phyloP scores from a whole-genome alignment of 345 rosid species.

The Lepidium aucheri region DNA sequence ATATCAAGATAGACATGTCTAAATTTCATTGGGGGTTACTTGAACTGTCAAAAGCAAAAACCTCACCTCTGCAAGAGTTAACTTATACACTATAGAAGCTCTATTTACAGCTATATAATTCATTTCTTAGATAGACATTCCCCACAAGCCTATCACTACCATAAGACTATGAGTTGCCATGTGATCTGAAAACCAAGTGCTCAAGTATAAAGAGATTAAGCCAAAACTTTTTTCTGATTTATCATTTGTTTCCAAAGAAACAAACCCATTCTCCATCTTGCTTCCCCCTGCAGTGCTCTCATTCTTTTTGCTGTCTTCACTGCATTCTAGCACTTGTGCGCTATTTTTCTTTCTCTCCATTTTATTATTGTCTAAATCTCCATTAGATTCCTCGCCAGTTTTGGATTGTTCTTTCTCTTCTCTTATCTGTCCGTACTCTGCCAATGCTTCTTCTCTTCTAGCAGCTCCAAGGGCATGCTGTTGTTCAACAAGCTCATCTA shows the following conservation, averaged over 20 bases:
- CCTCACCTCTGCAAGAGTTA: too few species aligned
- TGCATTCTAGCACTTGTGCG: slow-evolving; percentile 8
- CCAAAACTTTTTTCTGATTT: too few species aligned
- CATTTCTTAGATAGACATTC: slow-evolving; percentile 35
- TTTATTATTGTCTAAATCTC: slow-evolving; percentile 30
- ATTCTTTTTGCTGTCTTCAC: too few species aligned
- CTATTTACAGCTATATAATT: too few species aligned
- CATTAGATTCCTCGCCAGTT: slow-evolving; percentile 33
- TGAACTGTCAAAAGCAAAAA: too few species aligned
- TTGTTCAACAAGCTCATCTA: slow-evolving; percentile 73
- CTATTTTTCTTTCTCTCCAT: slow-evolving; percentile 26
- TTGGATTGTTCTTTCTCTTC: slow-evolving; percentile 59
- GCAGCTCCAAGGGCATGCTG: slow-evolving; percentile 67
- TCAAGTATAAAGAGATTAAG: background rate
- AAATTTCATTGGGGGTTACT: too few species aligned
- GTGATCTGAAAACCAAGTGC: background rate
- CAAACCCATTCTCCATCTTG: too few species aligned
- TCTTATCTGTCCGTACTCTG: slow-evolving; percentile 62
- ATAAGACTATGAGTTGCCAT: slow-evolving; percentile 13
- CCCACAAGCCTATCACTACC: slow-evolving; percentile 30
- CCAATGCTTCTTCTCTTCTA: slow-evolving; percentile 74
- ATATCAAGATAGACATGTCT: too few species aligned
- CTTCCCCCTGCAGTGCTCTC: too few species aligned
- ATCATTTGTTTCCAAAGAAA: too few species aligned
- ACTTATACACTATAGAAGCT: too few species aligned